Conservation (phyloP, 164 flowering plant genomes). For the Annona squamosa region DNA sequence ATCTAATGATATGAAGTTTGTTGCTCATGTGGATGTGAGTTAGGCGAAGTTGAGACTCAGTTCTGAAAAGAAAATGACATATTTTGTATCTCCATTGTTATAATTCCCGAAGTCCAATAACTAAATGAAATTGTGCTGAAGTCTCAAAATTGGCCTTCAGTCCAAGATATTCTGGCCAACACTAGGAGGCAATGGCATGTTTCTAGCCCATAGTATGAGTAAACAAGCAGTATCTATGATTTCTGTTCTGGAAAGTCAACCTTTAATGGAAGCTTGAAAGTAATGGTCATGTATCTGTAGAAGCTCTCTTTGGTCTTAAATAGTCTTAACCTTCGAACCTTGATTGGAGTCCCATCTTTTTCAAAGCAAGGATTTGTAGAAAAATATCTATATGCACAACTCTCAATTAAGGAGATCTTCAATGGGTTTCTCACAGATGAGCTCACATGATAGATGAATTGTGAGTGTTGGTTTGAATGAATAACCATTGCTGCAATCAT, state of each 20-base stretch:
- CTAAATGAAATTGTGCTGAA: too few species aligned
- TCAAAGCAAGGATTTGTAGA: conserved; percentile 35
- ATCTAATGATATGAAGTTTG: too few species aligned
- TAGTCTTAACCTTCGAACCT: conserved; percentile 22
- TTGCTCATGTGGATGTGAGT: too few species aligned
- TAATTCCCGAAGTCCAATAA: too few species aligned
- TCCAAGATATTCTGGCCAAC: too few species aligned
- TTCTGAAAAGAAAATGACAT: too few species aligned
- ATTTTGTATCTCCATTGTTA: too few species aligned
- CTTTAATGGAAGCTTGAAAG: conserved; percentile 42
- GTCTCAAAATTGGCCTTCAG: too few species aligned
- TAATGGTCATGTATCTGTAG: conserved; percentile 40
- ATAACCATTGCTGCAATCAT: conserved; percentile 49
- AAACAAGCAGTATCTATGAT: background rate
- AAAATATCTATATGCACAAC: conserved; percentile 29
- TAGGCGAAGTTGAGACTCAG: too few species aligned
- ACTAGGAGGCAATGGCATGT: too few species aligned
- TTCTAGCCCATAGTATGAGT: too few species aligned
- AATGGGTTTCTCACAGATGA: conserved; percentile 49
- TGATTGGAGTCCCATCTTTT: conserved; percentile 43
- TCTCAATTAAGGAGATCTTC: conserved; percentile 11
- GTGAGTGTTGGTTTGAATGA: conserved; percentile 28
- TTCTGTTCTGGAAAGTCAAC: conserved; percentile 15
- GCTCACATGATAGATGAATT: conserved; percentile 49
- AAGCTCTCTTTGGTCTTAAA: conserved; percentile 34